Evolutionary conservation across 2,329 filamentous ascomycete genomes (phyloP).

Genomic region (Plectosphaerella sp.): DNA sequence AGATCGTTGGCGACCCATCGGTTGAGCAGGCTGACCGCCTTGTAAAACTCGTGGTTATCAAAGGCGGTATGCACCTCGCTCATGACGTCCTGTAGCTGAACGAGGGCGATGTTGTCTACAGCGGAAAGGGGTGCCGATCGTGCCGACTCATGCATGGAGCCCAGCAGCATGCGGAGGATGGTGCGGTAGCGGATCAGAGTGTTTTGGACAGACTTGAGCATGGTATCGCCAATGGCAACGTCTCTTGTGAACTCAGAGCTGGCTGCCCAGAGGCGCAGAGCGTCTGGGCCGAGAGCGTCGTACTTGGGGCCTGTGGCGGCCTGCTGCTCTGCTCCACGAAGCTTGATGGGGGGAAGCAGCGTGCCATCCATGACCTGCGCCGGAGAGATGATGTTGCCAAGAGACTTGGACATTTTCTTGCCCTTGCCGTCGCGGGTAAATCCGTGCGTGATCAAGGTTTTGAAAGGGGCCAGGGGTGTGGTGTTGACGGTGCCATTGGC

Average conservation of each 20-base stretch:
- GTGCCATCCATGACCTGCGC: conserved; percentile 81
- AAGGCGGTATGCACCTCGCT: conserved; percentile 61
- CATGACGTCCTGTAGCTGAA: conserved; percentile 67
- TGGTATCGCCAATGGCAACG: conserved; percentile 72
- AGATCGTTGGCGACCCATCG: conserved; percentile 78
- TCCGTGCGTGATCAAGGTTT: conserved; percentile 87
- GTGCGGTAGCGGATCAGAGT: conserved; percentile 82
- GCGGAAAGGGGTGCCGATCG: conserved; percentile 48
- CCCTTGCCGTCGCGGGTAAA: conserved; percentile 86
- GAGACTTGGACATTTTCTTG: conserved; percentile 98
- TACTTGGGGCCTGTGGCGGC: conserved; percentile 33
- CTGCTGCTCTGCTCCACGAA: conserved; percentile 48
- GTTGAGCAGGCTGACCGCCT: conserved; percentile 68
- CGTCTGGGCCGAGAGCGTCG: conserved; percentile 79
- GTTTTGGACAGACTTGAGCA: conserved; percentile 72
- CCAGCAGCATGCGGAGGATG: conserved; percentile 86
- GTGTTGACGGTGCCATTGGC: conserved; percentile 20
- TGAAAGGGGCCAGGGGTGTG: conserved; percentile 62
- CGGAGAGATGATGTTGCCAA: conserved; percentile 83
- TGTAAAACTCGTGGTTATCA: conserved; percentile 75
- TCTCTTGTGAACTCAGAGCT: conserved; percentile 90
- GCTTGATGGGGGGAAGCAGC: conserved; percentile 65
- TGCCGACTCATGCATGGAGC: conserved; percentile 58
- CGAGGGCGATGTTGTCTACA: conserved; percentile 70
- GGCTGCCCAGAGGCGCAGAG: conserved; percentile 84